Evolutionary conservation across 75 land plant species (phyloP).

Genomic region (Chamaecyparis obtusa): DNA sequence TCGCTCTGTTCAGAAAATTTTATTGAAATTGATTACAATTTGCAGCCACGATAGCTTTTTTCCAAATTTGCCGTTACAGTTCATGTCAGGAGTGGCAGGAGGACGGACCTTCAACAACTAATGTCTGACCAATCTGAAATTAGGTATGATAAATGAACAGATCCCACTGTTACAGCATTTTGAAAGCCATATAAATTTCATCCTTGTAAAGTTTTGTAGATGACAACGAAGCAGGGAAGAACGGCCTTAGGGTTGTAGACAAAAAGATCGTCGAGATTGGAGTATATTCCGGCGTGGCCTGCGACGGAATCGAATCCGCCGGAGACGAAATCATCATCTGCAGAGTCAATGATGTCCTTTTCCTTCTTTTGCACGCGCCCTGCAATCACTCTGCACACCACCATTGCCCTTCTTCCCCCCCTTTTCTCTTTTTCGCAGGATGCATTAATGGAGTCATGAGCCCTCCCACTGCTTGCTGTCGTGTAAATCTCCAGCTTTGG

Average conservation of each 20-base stretch:
- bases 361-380: constrained; percentile 51
- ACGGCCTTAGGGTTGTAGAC: constrained; percentile 76
- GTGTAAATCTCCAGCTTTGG: constrained; percentile 51
- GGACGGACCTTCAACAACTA: too few species aligned
- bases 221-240: constrained; percentile 91
- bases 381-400: constrained; percentile 94
- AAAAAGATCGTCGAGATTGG: constrained; percentile 63
- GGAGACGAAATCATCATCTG: not conserved
- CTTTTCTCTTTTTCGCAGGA: constrained; percentile 25
- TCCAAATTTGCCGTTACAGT: too few species aligned
- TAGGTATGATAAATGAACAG: too few species aligned
- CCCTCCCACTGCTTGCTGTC: constrained; percentile 79
- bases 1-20: too few species aligned
- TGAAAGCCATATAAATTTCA: not conserved
- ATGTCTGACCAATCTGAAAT: too few species aligned
- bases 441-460: constrained; percentile 58
- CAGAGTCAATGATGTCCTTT: constrained; percentile 20
- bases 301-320: constrained; percentile 20
- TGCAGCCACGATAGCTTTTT: too few species aligned
- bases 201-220: constrained; percentile 34
- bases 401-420: constrained; percentile 61
- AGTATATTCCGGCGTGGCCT: constrained; percentile 37
- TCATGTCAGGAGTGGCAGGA: too few species aligned
- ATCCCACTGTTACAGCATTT: too few species aligned
- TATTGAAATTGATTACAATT: too few species aligned